phyloP scores from a whole-genome alignment of 176 grass and related monocot genomes.

The Elaeis guineensis region DNA sequence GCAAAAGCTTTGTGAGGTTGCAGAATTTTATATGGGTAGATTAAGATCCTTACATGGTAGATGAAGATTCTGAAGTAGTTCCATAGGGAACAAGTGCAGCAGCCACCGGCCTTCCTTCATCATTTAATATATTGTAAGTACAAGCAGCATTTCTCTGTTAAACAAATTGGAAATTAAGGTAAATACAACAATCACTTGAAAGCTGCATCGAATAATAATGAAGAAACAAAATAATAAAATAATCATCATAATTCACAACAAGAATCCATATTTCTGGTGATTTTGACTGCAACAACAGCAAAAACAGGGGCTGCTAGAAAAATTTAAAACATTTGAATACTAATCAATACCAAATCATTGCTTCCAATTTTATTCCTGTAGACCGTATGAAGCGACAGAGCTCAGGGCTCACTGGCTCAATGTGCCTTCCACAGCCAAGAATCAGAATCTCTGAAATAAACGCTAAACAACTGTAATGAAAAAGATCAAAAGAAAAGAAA shows the following conservation, averaged over 20 bases:
- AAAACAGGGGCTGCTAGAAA: too few species aligned
- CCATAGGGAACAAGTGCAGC: too few species aligned
- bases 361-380: conserved; percentile 88
- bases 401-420: conserved; percentile 54
- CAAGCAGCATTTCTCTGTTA: conserved; percentile 83
- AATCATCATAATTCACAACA: not conserved
- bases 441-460: conserved; percentile 70
- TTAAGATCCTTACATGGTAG: too few species aligned
- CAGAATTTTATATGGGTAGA: too few species aligned
- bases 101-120: conserved; percentile 72
- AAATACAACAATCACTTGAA: not conserved
- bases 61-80: conserved; percentile 10
- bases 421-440: conserved; percentile 83
- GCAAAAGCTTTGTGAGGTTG: too few species aligned
- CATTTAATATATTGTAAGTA: conserved; percentile 86
- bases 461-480: not conserved
- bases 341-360: conserved; percentile 47
- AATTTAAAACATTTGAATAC: too few species aligned
- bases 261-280: not conserved
- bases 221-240: not conserved
- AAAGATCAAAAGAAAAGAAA: not conserved
- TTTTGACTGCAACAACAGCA: too few species aligned
- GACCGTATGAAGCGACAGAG: conserved; percentile 69
- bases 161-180: not conserved
- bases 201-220: not conserved